Conservation (phyloP, 495 filamentous ascomycete genomes). For the Penicillium pulvis region DNA sequence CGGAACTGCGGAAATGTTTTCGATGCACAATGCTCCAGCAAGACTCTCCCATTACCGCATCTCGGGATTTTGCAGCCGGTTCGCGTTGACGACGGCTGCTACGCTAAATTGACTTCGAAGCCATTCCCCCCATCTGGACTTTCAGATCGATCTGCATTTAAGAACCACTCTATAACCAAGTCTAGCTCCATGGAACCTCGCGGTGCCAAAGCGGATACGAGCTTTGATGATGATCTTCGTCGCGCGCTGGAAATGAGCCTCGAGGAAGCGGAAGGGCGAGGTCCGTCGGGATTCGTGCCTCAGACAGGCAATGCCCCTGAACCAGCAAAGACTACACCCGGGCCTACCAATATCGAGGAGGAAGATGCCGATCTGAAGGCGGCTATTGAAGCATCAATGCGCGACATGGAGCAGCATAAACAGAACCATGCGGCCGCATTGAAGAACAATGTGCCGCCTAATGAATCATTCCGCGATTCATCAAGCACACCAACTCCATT, state of each 20-base stretch:
- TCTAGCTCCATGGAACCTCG: slow-evolving; percentile 81
- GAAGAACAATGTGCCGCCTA: slow-evolving; percentile 60
- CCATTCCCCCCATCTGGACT: slow-evolving; percentile 42
- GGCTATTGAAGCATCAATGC: slow-evolving; percentile 93
- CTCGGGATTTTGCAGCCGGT: slow-evolving; percentile 90
- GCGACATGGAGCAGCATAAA: slow-evolving; percentile 98
- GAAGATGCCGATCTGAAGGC: slow-evolving; percentile 94
- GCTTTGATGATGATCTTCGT: slow-evolving; percentile 95
- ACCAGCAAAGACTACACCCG: slow-evolving; percentile 40
- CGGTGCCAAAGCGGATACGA: slow-evolving; percentile 77
- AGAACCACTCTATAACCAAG: slow-evolving; percentile 56
- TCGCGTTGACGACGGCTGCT: slow-evolving; percentile 95
- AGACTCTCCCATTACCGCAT: slow-evolving; percentile 84
- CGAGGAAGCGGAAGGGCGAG: slow-evolving; percentile 84
- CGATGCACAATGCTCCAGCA: slow-evolving; percentile 88
- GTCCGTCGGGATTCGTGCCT: slow-evolving; percentile 66
- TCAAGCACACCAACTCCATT: slow-evolving; percentile 42
- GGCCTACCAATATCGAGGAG: slow-evolving; percentile 37
- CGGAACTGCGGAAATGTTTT: slow-evolving; percentile 98
- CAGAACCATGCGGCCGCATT: slow-evolving; percentile 79
- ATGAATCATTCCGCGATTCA: slow-evolving; percentile 28
- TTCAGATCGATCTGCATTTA: slow-evolving; percentile 49
- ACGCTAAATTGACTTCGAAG: slow-evolving; percentile 84
- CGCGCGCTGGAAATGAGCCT: slow-evolving; percentile 93
- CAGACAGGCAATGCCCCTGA: slow-evolving; percentile 56